Evolutionary conservation across 805 yeast genomes (phyloP).

Genomic region (Candida maltosa): DNA sequence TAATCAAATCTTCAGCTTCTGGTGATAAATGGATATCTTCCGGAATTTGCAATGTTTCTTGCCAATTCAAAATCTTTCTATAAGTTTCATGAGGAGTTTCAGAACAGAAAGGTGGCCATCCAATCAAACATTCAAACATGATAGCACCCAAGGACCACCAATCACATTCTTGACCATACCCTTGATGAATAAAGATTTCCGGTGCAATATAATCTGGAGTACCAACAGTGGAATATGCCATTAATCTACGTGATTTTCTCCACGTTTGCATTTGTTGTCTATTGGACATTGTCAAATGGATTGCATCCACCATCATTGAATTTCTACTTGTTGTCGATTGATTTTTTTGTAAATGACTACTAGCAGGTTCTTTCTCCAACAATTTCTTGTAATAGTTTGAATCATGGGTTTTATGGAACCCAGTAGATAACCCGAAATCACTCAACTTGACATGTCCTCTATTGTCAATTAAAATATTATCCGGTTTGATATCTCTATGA

Average conservation of each 20-base stretch:
- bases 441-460: constrained; percentile 65
- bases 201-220: constrained; percentile 97
- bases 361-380: constrained; percentile 58
- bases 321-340: constrained; percentile 45
- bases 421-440: constrained; percentile 83
- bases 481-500: constrained; percentile 97
- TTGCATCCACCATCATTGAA: constrained; percentile 88
- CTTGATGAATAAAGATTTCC: constrained; percentile 87
- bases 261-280: constrained; percentile 94
- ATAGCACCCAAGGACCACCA: constrained; percentile 98
- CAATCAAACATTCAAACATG: constrained; percentile 93
- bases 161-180: constrained; percentile 95
- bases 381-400: constrained; percentile 80
- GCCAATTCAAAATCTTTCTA: constrained; percentile 87
- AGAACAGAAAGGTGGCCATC: constrained; percentile 97
- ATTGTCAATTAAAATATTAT: constrained; percentile 85
- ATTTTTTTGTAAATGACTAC: constrained; percentile 21
- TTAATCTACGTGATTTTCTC: constrained; percentile 85
- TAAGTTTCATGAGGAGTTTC: constrained; percentile 94
- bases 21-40: constrained; percentile 87
- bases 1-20: constrained; percentile 83
- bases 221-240: constrained; percentile 96
- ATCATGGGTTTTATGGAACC: constrained; percentile 92
- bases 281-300: constrained; percentile 91
- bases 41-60: constrained; percentile 82